These are phyloP conservation scores for Trebouxia gelatinosa DNA, from an alignment of 163 green algal genomes.

Conservation along the genomic window DNA sequence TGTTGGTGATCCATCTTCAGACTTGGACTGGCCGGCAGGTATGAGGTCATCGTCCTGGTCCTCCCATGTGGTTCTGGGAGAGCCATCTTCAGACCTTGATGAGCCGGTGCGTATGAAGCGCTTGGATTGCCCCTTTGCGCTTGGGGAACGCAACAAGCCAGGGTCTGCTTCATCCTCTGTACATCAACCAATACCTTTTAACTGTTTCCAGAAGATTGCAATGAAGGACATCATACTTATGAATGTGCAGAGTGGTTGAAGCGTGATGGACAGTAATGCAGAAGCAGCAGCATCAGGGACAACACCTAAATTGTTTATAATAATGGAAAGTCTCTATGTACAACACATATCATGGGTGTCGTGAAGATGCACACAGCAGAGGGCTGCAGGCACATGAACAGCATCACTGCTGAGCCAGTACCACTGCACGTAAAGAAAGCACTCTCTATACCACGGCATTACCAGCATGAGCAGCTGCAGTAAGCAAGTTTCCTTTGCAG, in stretches of 20 bases:
- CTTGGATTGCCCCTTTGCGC: not conserved
- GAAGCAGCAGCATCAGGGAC: not conserved
- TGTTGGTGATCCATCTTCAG: not conserved
- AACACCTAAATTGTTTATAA: not conserved
- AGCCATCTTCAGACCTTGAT: conserved; percentile 7
- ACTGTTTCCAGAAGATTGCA: not conserved
- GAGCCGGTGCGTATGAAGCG: not conserved
- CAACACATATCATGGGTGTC: too few species aligned
- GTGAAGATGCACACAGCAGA: too few species aligned
- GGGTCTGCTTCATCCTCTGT: not conserved
- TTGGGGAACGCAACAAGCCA: not conserved
- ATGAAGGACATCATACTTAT: not conserved
- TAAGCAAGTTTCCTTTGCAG: not conserved
- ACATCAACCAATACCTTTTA: too few species aligned
- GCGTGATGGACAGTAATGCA: not conserved
- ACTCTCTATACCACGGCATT: too few species aligned
- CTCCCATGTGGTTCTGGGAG: not conserved
- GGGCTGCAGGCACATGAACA: too few species aligned
- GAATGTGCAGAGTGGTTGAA: not conserved
- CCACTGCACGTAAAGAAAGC: too few species aligned
- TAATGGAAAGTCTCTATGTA: too few species aligned
- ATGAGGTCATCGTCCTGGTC: not conserved
- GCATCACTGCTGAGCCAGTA: too few species aligned
- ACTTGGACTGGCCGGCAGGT: not conserved
- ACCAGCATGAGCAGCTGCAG: not conserved